phyloP scores from a whole-genome alignment of 352 stramenopile genomes.

The Globisporangium iwayamae region DNA sequence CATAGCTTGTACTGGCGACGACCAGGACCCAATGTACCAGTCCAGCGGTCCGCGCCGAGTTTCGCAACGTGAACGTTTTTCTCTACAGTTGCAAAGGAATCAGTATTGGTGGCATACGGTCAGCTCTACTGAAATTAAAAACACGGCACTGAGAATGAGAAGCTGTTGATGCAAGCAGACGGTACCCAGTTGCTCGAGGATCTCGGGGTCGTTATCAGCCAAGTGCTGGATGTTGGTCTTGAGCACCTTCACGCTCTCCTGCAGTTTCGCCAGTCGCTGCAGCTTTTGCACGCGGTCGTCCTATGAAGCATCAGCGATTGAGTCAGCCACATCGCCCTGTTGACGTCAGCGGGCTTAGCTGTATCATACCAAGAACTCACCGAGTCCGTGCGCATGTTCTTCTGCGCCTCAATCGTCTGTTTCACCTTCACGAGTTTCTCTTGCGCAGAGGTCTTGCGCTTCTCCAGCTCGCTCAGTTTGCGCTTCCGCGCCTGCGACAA shows the following conservation, averaged over 20 bases:
- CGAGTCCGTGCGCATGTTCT: conserved; percentile 49
- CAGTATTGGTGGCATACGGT: background rate
- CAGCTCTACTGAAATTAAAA: background rate
- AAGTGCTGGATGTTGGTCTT: conserved; percentile 57
- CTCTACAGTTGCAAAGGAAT: conserved; percentile 19
- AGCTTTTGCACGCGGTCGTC: conserved; percentile 64
- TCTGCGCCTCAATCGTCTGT: conserved; percentile 46
- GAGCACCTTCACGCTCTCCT: conserved; percentile 42
- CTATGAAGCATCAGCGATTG: conserved; percentile 21
- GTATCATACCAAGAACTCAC: conserved; percentile 17
- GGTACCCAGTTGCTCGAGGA: conserved; percentile 58
- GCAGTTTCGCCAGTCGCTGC: conserved; percentile 45
- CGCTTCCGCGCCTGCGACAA: conserved; percentile 74
- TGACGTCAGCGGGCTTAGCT: background rate
- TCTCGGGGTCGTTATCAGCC: conserved; percentile 68
- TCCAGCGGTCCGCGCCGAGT: conserved; percentile 71
- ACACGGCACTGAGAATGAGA: background rate
- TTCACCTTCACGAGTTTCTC: conserved; percentile 51
- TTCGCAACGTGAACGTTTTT: conserved; percentile 63
- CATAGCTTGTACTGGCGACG: background rate
- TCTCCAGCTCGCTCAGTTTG: conserved; percentile 64
- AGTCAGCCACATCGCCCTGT: background rate
- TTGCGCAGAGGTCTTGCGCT: conserved; percentile 33
- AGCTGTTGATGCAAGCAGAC: background rate
- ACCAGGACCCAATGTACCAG: conserved; percentile 30